Base-by-base conservation (phyloP, 192 early-diverging fungal genomes). In the Gigaspora rosea region DNA sequence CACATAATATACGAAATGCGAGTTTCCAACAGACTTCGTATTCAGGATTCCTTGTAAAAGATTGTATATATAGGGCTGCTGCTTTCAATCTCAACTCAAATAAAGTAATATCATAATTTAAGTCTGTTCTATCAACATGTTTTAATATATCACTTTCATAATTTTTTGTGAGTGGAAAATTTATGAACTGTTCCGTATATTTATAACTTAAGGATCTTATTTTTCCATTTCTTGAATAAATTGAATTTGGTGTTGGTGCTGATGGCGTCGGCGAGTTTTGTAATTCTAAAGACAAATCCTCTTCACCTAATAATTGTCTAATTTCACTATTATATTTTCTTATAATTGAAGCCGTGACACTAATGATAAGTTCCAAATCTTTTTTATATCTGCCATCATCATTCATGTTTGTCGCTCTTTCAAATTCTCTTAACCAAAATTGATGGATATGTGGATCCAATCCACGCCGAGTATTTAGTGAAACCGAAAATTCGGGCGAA, bases 1-100 rank as follows among this genome's bases (percentile, higher is more conserved):
- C 67, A 35, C 75, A 76, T 35, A 76, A 46, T 0, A 16, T 58
- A 12, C 75, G 48, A 47, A 76, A 67, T 20, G 75, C 75, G 6
- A 76, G 22, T 18, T 11, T 56, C 75, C 75, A 76, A 11, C 64
- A 66, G 41, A 27, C 18, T 27, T 52, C 13, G 46, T n/a, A 8
- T 33, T 46, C 49, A 8, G 16, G 32, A n/a, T 63, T 67, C 1
- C 52, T 27, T 2, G 4, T 20, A 57, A 66, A 66, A 35, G 33
- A 33, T 18, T n/a, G 8, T 1, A 50, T 41, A n/a, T 76, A 76
- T 3, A 76, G 36, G 1, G 50, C 32, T 1, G 61, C 10, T n/a
- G 75, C 63, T 68, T 76, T 76, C 18, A 76, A 46, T 27, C 54
- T 18, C 5, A 76, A 59, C n/a, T 64, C 50, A 27, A 67, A 52